Conservation (phyloP, 1,284 basidiomycete species). For the Ustilago shanxiensis region DNA sequence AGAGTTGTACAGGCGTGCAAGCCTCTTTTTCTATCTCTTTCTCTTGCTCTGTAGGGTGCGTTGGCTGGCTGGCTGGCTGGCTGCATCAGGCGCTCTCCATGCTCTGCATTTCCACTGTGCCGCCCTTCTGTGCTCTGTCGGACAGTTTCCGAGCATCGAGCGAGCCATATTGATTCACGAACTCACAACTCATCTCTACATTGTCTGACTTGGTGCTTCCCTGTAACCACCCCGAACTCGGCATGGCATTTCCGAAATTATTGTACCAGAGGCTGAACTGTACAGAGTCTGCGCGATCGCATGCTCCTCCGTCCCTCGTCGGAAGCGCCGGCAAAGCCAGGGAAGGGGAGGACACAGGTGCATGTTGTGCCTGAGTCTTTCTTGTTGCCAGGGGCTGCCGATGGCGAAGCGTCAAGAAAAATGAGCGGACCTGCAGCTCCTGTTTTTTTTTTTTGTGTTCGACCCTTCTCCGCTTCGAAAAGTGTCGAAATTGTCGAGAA, state of each 20-base stretch:
- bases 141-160: conserved; percentile 26
- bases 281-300: no score
- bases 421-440: neutral
- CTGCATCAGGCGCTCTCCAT: no score
- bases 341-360: neutral
- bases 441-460: neutral
- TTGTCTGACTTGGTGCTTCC: neutral
- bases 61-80: no score
- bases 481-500: neutral
- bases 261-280: no score
- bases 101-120: neutral
- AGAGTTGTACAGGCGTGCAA: neutral
- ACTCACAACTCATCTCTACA: neutral
- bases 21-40: neutral
- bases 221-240: neutral
- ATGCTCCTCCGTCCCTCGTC: neutral
- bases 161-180: conserved; percentile 14
- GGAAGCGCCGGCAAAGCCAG: neutral
- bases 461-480: conserved; percentile 7
- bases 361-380: neutral
- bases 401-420: neutral
- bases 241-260: no score
- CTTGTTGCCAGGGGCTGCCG: conserved; percentile 2
- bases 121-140: no score
- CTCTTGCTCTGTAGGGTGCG: no score